Evolutionary conservation across 2,329 filamentous ascomycete species (phyloP).

Genomic region (Byssoonygena ceratinophila): DNA sequence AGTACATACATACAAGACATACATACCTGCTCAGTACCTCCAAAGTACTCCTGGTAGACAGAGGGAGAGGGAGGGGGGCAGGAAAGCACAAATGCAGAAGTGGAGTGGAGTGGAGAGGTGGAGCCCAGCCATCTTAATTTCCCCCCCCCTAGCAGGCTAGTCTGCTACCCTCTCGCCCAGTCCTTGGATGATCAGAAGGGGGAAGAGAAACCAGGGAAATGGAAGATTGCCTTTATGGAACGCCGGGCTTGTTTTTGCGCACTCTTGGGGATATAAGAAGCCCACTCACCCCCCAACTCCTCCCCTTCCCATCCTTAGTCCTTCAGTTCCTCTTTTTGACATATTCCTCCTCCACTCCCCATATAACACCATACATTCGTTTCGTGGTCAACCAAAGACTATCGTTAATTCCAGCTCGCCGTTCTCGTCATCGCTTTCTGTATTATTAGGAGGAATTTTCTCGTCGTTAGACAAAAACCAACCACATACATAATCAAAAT

Average conservation of each 20-base stretch:
- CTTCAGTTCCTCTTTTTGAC: background rate
- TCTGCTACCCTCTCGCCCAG: conserved; percentile 1
- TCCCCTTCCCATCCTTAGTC: too few species aligned
- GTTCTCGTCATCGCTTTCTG: background rate
- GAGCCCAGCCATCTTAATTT: background rate
- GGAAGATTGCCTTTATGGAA: background rate
- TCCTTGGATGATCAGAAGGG: conserved; percentile 3
- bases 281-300: conserved; percentile 7
- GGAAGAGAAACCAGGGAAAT: background rate
- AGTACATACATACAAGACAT: too few species aligned
- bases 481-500: conserved; percentile 22
- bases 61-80: background rate
- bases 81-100: background rate
- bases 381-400: conserved; percentile 12
- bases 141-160: background rate
- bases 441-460: conserved; percentile 11
- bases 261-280: conserved; percentile 9
- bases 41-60: too few species aligned
- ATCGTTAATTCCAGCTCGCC: conserved; percentile 9
- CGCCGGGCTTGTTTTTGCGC: background rate
- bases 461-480: conserved; percentile 1
- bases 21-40: too few species aligned
- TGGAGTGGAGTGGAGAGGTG: background rate
- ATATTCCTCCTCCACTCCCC: background rate
- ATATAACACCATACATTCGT: conserved; percentile 15